Conservation (phyloP, 2,329 filamentous ascomycete species). For the Tolypocladium amazonense region DNA sequence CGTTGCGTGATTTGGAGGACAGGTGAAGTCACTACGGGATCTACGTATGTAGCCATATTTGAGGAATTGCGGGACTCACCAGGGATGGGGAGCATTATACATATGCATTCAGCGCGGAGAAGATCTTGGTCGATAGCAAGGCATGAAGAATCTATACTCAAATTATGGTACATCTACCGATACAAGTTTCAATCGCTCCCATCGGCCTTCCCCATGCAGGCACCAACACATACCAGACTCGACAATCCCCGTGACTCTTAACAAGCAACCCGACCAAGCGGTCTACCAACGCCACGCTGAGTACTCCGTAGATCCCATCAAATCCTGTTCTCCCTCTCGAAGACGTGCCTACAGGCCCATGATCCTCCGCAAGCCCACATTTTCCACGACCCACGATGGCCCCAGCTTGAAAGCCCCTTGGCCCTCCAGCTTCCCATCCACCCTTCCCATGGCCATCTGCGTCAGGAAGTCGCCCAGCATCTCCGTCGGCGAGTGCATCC, state of each 20-base stretch:
- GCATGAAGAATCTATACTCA: no score
- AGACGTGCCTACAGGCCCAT: slow-evolving; percentile 13
- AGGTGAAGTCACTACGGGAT: not conserved
- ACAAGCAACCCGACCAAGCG: not conserved
- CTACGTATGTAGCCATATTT: not conserved
- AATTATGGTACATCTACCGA: no score
- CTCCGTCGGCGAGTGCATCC: slow-evolving; percentile 29
- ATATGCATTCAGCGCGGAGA: not conserved
- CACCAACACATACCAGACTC: no score
- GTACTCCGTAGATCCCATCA: no score
- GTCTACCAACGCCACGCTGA: not conserved
- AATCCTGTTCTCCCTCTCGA: no score
- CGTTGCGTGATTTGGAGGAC: not conserved
- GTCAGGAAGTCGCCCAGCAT: slow-evolving; percentile 32
- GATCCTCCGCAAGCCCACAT: slow-evolving; percentile 22
- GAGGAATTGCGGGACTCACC: not conserved
- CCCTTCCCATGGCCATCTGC: slow-evolving; percentile 32
- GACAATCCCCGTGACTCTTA: no score
- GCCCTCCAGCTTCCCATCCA: slow-evolving; percentile 14
- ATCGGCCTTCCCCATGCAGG: no score
- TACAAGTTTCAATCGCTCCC: no score
- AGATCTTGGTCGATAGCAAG: no score
- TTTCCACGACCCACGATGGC: slow-evolving; percentile 23
- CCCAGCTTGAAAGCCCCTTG: slow-evolving; percentile 22
- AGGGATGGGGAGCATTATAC: not conserved